A percentile compares a stretch with the other conserved stretches of the same genome.
Conservation (phyloP, 23 red algal genomes). For the Gracilaria gracilis region DNA sequence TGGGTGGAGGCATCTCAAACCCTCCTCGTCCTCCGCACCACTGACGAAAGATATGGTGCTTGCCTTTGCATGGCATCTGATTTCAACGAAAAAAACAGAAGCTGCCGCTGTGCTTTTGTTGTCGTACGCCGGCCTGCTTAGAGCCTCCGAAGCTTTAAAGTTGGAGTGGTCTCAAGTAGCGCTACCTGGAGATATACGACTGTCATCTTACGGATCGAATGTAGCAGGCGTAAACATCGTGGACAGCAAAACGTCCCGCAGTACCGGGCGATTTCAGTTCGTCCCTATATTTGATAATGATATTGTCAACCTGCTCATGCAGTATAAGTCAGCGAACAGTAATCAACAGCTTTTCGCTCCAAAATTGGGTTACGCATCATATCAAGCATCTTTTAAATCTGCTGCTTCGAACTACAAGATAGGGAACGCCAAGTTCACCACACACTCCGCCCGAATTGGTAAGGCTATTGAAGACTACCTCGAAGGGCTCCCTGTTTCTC, state of each 20-base stretch:
- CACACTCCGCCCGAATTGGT: slow-evolving; percentile 3
- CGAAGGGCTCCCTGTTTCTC: not conserved
- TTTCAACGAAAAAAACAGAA: too few species aligned
- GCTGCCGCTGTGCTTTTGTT: not conserved
- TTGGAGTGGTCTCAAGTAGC: not conserved
- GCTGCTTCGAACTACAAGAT: not conserved
- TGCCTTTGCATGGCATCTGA: not conserved
- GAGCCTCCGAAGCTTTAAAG: slow-evolving; percentile 4
- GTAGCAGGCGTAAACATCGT: not conserved
- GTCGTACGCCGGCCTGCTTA: not conserved
- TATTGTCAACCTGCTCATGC: not conserved
- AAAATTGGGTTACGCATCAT: not conserved
- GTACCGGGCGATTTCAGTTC: not conserved
- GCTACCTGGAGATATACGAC: slow-evolving; percentile 23
- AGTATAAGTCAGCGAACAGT: not conserved
- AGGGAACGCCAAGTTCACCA: not conserved
- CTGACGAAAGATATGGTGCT: not conserved
- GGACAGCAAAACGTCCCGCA: slow-evolving; percentile 3
- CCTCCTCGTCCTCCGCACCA: not conserved
- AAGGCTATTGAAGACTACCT: not conserved
- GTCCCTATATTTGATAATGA: not conserved
- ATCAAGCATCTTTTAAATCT: not conserved
- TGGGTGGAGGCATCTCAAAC: not conserved
- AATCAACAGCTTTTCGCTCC: not conserved
- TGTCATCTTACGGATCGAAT: not conserved